phyloP scores from a whole-genome alignment of 1,284 basidiomycete species.

The Apiotrichum gracile region DNA sequence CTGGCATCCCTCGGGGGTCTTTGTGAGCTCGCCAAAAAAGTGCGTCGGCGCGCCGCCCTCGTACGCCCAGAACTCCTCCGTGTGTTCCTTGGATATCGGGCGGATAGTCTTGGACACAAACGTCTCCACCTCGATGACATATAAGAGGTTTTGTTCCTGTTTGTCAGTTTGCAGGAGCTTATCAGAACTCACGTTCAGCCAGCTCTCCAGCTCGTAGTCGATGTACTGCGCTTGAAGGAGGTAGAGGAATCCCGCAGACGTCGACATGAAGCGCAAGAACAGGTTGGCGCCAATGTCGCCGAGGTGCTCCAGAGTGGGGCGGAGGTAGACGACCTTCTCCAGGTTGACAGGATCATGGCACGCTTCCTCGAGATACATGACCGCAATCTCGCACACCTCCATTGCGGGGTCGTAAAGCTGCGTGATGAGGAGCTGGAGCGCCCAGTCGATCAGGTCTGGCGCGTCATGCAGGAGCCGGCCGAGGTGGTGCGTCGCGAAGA shows the following conservation, averaged over 20 bases:
- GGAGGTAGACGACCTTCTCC: constrained; percentile 86
- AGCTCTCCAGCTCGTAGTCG: constrained; percentile 87
- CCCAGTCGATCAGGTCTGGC: constrained; percentile 70
- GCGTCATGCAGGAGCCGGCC: constrained; percentile 56
- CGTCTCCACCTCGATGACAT: constrained; percentile 46
- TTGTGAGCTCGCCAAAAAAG: constrained; percentile 96
- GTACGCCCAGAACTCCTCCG: constrained; percentile 53
- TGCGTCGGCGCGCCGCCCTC: constrained; percentile 87
- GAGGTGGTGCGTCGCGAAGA: constrained; percentile 82
- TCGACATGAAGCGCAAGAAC: constrained; percentile 88
- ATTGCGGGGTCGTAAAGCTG: constrained; percentile 89
- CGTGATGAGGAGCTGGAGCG: constrained; percentile 78
- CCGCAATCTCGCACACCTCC: constrained; percentile 84
- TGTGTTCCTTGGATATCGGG: constrained; percentile 32
- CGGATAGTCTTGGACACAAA: constrained; percentile 43
- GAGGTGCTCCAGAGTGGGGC: constrained; percentile 89
- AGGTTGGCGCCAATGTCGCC: constrained; percentile 87
- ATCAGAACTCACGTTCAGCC: constrained; percentile 71
- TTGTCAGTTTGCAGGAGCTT: neutral
- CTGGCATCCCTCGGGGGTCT: constrained; percentile 88
- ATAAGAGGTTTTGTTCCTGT: constrained; percentile 45
- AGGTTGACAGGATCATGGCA: constrained; percentile 78
- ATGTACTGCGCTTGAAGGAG: constrained; percentile 88
- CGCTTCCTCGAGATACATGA: constrained; percentile 79
- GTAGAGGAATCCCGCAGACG: constrained; percentile 84